Conservation (phyloP, 2,329 filamentous ascomycete genomes). For the Alternaria alternata region DNA sequence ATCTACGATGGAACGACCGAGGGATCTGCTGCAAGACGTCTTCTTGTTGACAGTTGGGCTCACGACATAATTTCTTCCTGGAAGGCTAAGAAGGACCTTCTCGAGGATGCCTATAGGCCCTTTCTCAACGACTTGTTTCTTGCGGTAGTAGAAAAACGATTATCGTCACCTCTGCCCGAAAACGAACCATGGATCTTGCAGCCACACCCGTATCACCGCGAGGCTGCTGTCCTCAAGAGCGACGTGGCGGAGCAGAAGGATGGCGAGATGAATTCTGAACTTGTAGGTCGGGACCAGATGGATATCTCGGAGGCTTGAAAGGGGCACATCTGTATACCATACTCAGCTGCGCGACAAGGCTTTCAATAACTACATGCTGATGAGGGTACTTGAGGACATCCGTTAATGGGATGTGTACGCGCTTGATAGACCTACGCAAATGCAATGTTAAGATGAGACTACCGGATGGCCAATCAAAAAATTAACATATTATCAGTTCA, state of each 20-base stretch:
- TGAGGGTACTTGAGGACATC: not conserved
- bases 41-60: not conserved
- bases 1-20: not conserved
- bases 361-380: not conserved
- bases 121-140: not conserved
- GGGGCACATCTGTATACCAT: not conserved
- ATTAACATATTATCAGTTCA: no score
- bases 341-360: not conserved
- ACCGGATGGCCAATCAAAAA: no score
- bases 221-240: not conserved
- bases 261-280: not conserved
- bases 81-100: not conserved
- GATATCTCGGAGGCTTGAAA: not conserved
- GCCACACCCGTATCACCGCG: not conserved
- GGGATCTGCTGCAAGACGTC: not conserved
- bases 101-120: not conserved
- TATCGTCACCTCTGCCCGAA: no score
- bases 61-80: no score
- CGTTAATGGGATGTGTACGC: no score
- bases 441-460: no score
- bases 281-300: no score
- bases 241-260: not conserved
- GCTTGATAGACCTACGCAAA: no score
- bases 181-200: no score
- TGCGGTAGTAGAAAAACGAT: no score